Conservation (phyloP, 106 monocot genomes). For the Posidonia australis region DNA sequence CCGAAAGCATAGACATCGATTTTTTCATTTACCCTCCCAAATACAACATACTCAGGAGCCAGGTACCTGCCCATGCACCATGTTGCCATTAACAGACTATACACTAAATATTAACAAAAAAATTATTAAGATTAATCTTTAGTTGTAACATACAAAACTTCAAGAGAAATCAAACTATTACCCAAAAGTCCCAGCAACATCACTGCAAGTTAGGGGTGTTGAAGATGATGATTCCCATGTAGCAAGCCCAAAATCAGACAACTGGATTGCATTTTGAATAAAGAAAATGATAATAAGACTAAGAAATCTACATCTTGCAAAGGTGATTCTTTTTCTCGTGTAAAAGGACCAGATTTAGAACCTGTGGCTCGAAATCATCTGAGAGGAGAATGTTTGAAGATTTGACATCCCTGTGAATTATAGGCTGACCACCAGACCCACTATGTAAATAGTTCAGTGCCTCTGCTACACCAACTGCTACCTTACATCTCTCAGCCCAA, state of each 20-base stretch:
- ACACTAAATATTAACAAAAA: not conserved
- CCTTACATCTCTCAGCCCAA: slow-evolving; percentile 33
- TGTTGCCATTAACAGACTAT: not conserved
- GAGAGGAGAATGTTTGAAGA: slow-evolving; percentile 48
- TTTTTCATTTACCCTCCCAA: slow-evolving; percentile 22
- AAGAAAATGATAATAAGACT: too few species aligned
- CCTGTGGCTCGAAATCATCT: slow-evolving; percentile 37
- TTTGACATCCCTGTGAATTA: slow-evolving; percentile 35
- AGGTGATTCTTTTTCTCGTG: not conserved
- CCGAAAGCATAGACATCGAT: slow-evolving; percentile 30
- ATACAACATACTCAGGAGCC: slow-evolving; percentile 18
- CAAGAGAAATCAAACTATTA: not conserved
- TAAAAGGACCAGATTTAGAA: not conserved
- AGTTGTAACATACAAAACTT: too few species aligned
- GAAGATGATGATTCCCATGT: slow-evolving; percentile 18
- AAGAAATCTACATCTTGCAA: not conserved
- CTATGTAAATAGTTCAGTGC: slow-evolving; percentile 39
- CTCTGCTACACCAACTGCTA: slow-evolving; percentile 36
- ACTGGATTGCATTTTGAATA: slow-evolving; percentile 6
- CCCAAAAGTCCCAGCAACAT: slow-evolving; percentile 28
- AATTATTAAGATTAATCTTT: too few species aligned
- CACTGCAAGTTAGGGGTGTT: slow-evolving; percentile 7
- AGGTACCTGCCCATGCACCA: slow-evolving; percentile 11
- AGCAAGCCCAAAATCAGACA: slow-evolving; percentile 37
- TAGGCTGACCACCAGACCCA: slow-evolving; percentile 7